Evolutionary conservation across 257 asterid genomes (phyloP).

Genomic region (Solanum gandarillasii): DNA sequence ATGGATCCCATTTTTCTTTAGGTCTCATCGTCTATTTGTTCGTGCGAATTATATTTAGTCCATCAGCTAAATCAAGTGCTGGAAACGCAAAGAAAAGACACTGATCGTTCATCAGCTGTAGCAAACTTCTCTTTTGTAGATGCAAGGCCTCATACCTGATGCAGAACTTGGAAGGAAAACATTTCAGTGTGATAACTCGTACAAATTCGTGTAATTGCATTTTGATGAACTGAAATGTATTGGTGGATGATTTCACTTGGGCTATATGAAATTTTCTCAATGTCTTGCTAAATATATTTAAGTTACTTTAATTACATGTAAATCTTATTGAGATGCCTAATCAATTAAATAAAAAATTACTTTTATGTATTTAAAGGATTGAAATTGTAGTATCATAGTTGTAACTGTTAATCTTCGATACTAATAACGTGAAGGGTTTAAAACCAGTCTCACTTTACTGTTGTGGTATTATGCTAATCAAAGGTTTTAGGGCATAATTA

Average conservation of each 20-base stretch:
- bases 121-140: neutral
- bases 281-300: neutral
- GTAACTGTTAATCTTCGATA: neutral
- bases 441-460: neutral
- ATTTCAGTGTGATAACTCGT: neutral
- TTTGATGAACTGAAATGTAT: neutral
- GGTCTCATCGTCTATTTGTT: slow-evolving; percentile 24
- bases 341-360: neutral
- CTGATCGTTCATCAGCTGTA: neutral
- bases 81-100: slow-evolving; percentile 1
- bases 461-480: neutral
- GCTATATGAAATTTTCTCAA: neutral
- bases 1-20: slow-evolving; percentile 47
- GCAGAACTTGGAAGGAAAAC: neutral
- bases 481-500: neutral
- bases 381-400: neutral
- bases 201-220: neutral
- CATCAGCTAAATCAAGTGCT: slow-evolving; percentile 14
- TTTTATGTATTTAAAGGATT: neutral
- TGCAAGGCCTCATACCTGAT: neutral
- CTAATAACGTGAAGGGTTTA: neutral
- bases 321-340: neutral
- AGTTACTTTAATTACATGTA: neutral
- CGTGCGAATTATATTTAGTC: slow-evolving; percentile 16
- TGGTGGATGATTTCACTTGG: neutral